Evolutionary conservation across 2,329 filamentous ascomycete species (phyloP), one percentile per base, ranked within the genome.

Genomic region (Chaetomium sp.): DNA sequence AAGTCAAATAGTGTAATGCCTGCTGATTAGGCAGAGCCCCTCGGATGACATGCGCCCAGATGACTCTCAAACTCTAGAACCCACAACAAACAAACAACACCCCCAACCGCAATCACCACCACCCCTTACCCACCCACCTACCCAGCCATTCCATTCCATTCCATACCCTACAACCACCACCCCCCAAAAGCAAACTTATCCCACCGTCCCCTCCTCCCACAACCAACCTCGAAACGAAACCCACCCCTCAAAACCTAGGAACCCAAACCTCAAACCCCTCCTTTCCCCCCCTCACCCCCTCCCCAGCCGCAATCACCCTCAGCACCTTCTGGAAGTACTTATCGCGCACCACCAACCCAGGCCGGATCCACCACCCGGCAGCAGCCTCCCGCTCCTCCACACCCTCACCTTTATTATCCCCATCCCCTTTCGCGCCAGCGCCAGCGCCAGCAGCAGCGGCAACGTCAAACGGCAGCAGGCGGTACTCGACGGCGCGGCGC

Each of bases 281-380:
- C 76, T 88, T 88, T 89, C 85, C 89, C 86, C 91, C 60, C 70
- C 72, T 88, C 90, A 74, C 90, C 90, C 72, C 91, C 72, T 90
- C 91, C 4, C 60, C 63, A 0, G 91, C 94, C 2, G 92, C 88
- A 65, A 92, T 86, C 27, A 97, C 88, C 68, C 90, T 87, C 66
- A 98, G 77, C 50, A 90, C 88, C 82, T 97, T 97, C 75, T 96
- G 93, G 77, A 97, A 98, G 72, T 97, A 96, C 70, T 91, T 89
- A 78, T 98, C 93, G 67, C 92, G 84, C 29, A 97, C 92, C 67
- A 90, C 86, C 67, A 97, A 78, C 47, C 85, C 85, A 2, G 93
- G 92, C 58, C 81, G 83, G 60, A 91, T 85, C 90, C 88, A 92
- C 55, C 64, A 70, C 90, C 89, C 79, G 13, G 57, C 60, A 6